Evolutionary conservation across 345 rosid genomes (phyloP).

Genomic region (Syzygium oleosum): DNA sequence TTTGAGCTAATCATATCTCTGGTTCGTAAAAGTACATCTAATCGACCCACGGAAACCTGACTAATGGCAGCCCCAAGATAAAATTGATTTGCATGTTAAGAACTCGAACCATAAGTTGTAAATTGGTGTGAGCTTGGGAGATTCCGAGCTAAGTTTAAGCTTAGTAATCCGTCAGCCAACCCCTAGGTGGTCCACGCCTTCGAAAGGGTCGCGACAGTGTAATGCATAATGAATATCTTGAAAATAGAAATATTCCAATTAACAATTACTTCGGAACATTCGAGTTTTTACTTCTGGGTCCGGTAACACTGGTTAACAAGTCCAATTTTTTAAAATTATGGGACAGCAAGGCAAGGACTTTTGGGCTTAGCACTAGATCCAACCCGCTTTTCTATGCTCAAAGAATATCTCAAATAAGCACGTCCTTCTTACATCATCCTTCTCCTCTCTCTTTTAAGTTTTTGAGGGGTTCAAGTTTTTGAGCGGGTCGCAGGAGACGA

Average conservation of each 20-base stretch:
- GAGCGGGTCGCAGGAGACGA: not conserved
- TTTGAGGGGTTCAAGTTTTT: not conserved
- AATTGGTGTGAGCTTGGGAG: too few species aligned
- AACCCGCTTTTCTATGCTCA: not conserved
- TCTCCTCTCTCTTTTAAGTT: not conserved
- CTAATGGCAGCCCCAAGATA: too few species aligned
- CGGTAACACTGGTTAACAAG: not conserved
- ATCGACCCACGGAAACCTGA: too few species aligned
- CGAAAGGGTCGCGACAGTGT: too few species aligned
- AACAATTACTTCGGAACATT: not conserved
- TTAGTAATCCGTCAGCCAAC: too few species aligned
- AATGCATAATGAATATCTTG: not conserved
- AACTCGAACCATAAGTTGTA: too few species aligned
- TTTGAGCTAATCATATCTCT: too few species aligned
- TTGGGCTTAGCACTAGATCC: not conserved
- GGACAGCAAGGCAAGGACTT: not conserved
- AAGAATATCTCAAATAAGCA: not conserved
- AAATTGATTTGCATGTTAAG: too few species aligned
- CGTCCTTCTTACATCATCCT: not conserved
- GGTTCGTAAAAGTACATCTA: too few species aligned
- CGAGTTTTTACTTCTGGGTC: too few species aligned
- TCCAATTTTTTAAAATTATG: not conserved
- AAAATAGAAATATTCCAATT: not conserved
- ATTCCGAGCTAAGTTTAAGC: too few species aligned
- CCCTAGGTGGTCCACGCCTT: too few species aligned